Percentiles rank a stretch among this genome's conserved stretches.
Conservation (phyloP, 768 basidiomycete genomes). For the Ramaria rubella region DNA sequence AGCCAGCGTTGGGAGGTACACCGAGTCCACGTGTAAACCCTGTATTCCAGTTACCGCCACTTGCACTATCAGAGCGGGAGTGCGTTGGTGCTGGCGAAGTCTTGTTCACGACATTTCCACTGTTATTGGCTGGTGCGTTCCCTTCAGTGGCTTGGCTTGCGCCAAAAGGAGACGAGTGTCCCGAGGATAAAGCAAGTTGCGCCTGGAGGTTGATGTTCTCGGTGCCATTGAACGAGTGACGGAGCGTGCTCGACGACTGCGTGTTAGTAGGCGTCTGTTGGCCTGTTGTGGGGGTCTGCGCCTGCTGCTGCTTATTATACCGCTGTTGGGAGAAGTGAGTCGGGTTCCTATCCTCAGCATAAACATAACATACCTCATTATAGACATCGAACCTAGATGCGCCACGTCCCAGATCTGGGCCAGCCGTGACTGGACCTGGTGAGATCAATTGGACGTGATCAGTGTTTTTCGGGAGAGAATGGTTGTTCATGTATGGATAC, state of each 20-base stretch:
- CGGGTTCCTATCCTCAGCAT: conserved; percentile 13
- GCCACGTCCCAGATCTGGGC: conserved; percentile 78
- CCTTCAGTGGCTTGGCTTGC: not conserved
- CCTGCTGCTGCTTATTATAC: conserved; percentile 6
- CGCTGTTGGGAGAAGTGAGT: conserved; percentile 3
- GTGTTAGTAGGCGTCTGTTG: conserved; percentile 5
- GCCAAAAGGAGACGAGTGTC: not conserved
- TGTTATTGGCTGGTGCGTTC: not conserved
- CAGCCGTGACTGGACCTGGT: conserved; percentile 77
- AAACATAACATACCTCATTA: conserved; percentile 46
- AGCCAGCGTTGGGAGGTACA: not conserved
- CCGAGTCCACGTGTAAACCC: conserved; percentile 2
- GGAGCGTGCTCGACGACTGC: conserved; percentile 39
- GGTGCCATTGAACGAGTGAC: conserved; percentile 72
- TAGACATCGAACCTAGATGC: conserved; percentile 59
- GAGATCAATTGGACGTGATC: conserved; percentile 57
- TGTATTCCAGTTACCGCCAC: not conserved
- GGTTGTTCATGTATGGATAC: conserved; percentile 55
- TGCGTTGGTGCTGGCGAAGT: not conserved
- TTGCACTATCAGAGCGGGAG: not conserved
- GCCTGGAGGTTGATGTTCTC: conserved; percentile 29
- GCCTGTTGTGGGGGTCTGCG: conserved; percentile 1
- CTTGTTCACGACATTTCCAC: not conserved
- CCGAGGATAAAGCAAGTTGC: not conserved
- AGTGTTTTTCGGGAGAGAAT: conserved; percentile 37